These are phyloP conservation scores for Talaromyces pinophilus DNA, from an alignment of 2,329 filamentous ascomycete genomes.

Conservation along the genomic window DNA sequence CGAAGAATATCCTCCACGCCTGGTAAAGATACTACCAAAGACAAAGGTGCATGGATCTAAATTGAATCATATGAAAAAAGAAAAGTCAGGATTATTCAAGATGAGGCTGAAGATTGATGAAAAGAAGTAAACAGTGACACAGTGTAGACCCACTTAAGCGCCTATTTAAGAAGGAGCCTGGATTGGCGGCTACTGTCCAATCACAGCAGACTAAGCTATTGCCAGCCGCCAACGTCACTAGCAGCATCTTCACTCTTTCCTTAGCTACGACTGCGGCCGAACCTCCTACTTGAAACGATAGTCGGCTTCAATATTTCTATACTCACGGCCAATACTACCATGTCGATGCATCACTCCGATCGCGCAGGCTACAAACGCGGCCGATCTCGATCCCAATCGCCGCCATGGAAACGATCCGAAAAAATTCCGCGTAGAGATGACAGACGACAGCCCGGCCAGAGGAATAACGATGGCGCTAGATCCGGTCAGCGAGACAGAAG, in stretches of 20 bases:
- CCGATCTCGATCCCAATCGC: constrained; percentile 45
- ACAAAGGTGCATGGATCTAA: background rate
- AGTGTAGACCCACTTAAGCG: constrained; percentile 11
- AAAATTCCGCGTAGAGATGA: constrained; percentile 40
- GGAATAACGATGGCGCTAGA: constrained; percentile 27
- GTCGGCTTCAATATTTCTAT: background rate
- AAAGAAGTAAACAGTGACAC: constrained; percentile 10
- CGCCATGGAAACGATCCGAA: constrained; percentile 42
- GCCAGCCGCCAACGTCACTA: constrained; percentile 19
- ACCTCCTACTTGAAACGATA: background rate
- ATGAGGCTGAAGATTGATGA: no score
- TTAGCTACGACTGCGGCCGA: background rate
- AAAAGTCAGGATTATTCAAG: background rate
- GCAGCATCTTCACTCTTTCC: background rate
- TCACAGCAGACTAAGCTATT: constrained; percentile 19
- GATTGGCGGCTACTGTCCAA: constrained; percentile 27
- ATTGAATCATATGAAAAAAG: background rate
- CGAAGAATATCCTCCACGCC: background rate
- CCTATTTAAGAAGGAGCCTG: constrained; percentile 6
- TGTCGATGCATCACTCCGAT: constrained; percentile 39
- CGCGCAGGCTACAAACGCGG: constrained; percentile 41
- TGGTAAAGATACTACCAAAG: background rate
- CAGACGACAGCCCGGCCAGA: constrained; percentile 31
- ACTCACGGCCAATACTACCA: constrained; percentile 22
- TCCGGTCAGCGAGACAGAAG: constrained; percentile 37